Evolutionary conservation across 768 basidiomycete species (phyloP), one percentile per base, ranked within the genome.

Genomic region (Leccinum subtestaceum): DNA sequence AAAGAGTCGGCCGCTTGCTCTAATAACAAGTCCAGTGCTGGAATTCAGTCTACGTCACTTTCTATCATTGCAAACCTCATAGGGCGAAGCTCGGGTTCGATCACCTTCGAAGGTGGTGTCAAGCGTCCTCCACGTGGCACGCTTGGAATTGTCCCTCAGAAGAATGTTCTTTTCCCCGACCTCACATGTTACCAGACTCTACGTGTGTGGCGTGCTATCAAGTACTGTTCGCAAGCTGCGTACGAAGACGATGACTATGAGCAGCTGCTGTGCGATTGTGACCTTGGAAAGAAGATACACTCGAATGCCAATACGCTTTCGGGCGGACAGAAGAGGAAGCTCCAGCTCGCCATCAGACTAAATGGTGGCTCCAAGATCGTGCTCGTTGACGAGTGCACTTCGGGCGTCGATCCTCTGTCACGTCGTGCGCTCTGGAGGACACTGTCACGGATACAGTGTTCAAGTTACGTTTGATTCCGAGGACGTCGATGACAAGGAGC

Each of bases 311-410:
- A 76, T 54, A 86, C 83, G 1, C 77, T 93, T 36, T 86, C 84
- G 50, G 91, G 91, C 2, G 91, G 91, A 8, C 90, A 93, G 75
- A 92, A 91, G 75, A 72, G 91, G 66, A 92, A 92, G 72, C 74
- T 93, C 25, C 91, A 93, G 64, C 76, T 92, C n/a, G 91, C 91
- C 0, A 86, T 90, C 64, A 90, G 90, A 11, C 75, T 93, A 11
- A 76, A 91, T 25, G 89, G 89, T 5, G 89, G 89, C 2, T 90
- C 89, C 0, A 84, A 83, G 66, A 83, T 85, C 58, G 76, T 84
- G 32, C 75, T 84, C n/a, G 81, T 85, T 10, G 84, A 86, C 63
- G 84, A 86, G 69, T 87, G 86, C 66, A 91, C 89, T 2, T 90
- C 88, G 23, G 91, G 91, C 2, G 87, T 93, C 11, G 91, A 93